Evolutionary conservation across 139 green algal species (phyloP).

Genomic region (Coccomyxa sp.): DNA sequence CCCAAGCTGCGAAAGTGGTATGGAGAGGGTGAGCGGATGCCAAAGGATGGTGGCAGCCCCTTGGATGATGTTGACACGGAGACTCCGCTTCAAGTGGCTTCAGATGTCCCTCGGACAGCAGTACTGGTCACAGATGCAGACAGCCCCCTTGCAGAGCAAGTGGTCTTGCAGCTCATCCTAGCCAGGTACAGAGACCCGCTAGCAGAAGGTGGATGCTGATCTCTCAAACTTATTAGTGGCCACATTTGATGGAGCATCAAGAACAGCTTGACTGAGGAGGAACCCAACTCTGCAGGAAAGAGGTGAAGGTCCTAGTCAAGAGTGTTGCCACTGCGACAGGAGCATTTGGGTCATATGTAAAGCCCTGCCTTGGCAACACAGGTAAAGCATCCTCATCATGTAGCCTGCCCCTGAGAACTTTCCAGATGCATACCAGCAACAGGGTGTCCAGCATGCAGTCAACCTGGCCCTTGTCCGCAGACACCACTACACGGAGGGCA

Average conservation of each 20-base stretch:
- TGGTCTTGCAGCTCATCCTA: conserved; percentile 68
- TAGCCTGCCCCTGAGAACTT: not conserved
- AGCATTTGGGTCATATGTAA: conserved; percentile 47
- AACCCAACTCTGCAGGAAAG: not conserved
- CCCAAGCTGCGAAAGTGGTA: conserved; percentile 51
- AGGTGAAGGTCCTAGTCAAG: conserved; percentile 32
- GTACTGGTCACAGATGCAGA: conserved; percentile 65
- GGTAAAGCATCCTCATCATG: not conserved
- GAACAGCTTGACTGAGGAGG: not conserved
- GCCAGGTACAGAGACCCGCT: conserved; percentile 25
- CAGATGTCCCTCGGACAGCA: conserved; percentile 5
- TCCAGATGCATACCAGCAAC: not conserved
- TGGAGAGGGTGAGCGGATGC: conserved; percentile 22
- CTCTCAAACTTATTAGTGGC: not conserved
- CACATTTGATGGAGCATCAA: not conserved
- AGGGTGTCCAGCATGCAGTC: not conserved
- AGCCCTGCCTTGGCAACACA: conserved; percentile 16
- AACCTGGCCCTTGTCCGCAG: not conserved
- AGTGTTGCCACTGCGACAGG: conserved; percentile 31
- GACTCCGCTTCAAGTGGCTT: not conserved
- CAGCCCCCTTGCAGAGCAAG: conserved; percentile 43
- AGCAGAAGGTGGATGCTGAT: not conserved
- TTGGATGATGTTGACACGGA: conserved; percentile 5
- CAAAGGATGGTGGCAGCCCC: conserved; percentile 11
- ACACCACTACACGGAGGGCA: not conserved